Evolutionary conservation across 192 early-diverging fungal species (phyloP), one percentile per base, ranked within the genome.

Genomic region (Gryganskiella cystojenkinii): DNA sequence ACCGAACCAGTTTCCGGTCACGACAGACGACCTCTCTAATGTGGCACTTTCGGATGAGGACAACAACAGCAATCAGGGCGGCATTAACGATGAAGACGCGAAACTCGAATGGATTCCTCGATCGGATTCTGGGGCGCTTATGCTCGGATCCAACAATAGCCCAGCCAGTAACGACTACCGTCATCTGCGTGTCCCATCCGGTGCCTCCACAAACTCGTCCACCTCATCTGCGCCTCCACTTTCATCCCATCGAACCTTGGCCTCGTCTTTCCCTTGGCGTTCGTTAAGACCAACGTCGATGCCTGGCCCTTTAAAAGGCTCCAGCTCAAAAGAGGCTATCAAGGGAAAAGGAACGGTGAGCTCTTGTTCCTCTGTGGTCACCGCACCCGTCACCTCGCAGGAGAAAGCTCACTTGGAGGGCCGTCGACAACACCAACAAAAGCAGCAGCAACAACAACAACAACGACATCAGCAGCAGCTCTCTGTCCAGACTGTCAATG

Each of bases 51-150:
- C 34, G 55, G 0, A 34, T 10, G 55, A 56, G 20, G 31, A 35
- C 22, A 34, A 22, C 9, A 34, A 34, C n/a, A 34, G 10, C 22
- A 54, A 17, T 54, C 15, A 4, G 52, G 52, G 22, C 14, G 22
- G 20, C 55, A 56, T 11, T n/a, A 30, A 56, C 20, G 35, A 34
- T 31, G 35, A 11, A 20, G 55, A 22, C 31, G 55, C 22, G 31
- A 22, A n/a, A 35, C 31, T 3, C 5, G 55, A 56, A 8, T 30
- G 55, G 31, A 56, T 56, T 33, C 55, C 25, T 46, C 58, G 28
- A 10, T 60, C 58, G 19, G 58, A 60, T 27, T 60, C 58, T 4
- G 58, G 58, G 19, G 58, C 58, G 24, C 24, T 60, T 3, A 42
- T 60, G 40, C n/a, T 37, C 30, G 43, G 24, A 4, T 45, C 58